A percentile compares a stretch with the other conserved stretches of the same genome.
These are phyloP conservation scores for Sarcomyxa edulis DNA, from an alignment of 768 basidiomycete genomes.

Conservation along the genomic window DNA sequence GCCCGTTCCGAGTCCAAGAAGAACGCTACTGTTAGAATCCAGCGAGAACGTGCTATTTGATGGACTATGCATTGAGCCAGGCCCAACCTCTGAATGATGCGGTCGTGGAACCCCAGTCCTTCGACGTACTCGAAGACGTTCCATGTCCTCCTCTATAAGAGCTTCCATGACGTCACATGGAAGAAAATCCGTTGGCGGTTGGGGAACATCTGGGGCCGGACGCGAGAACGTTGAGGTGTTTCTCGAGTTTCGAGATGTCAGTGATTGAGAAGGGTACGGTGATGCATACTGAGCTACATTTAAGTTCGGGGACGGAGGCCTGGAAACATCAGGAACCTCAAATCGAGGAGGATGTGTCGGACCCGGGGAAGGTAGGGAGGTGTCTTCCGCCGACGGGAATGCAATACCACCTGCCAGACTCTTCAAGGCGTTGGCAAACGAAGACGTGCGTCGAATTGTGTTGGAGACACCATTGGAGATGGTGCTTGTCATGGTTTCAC, in stretches of 20 bases:
- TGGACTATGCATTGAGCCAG: constrained; percentile 53
- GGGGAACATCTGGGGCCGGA: constrained; percentile 25
- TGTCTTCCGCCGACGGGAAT: constrained; percentile 63
- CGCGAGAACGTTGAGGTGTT: constrained; percentile 18
- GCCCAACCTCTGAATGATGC: constrained; percentile 31
- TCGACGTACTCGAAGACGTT: constrained; percentile 72
- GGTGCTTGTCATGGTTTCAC: constrained; percentile 58
- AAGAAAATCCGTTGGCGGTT: constrained; percentile 46
- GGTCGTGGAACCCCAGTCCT: constrained; percentile 33
- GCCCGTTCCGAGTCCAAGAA: constrained; percentile 75
- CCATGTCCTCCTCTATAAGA: constrained; percentile 93
- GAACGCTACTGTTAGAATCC: constrained; percentile 66
- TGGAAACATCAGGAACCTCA: constrained; percentile 40
- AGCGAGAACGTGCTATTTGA: constrained; percentile 75
- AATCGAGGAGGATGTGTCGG: constrained; percentile 15
- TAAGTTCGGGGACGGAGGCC: constrained; percentile 75
- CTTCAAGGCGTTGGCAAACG: constrained; percentile 73
- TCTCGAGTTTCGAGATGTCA: constrained; percentile 33
- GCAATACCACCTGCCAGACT: constrained; percentile 65
- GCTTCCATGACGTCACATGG: constrained; percentile 84
- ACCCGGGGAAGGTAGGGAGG: constrained; percentile 25
- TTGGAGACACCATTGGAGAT: constrained; percentile 59
- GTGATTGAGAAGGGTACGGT: constrained; percentile 62
- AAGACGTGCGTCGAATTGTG: constrained; percentile 73
- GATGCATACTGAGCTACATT: constrained; percentile 74